Evolutionary conservation across 345 rosid species (phyloP).

Genomic region (Cardamine occulta): DNA sequence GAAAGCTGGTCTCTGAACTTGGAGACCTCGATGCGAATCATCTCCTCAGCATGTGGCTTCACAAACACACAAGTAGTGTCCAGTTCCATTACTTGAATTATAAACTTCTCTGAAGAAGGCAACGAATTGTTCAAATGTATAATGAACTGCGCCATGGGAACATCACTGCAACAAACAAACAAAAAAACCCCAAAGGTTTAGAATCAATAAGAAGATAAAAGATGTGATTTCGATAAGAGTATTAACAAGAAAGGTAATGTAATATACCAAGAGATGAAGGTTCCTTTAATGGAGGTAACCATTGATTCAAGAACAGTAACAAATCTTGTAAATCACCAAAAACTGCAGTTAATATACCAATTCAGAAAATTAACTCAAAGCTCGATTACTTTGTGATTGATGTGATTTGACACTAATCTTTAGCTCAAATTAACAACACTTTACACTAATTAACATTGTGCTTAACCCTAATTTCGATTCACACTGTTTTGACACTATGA

Average conservation of each 20-base stretch:
- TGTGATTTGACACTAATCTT: background rate
- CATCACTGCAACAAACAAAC: constrained; percentile 22
- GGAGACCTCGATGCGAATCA: constrained; percentile 8
- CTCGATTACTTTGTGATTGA: background rate
- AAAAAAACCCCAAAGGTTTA: background rate
- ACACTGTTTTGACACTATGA: background rate
- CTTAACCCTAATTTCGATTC: background rate
- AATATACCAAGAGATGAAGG: constrained; percentile 31
- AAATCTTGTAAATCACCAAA: constrained; percentile 9
- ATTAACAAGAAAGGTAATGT: constrained; percentile 12
- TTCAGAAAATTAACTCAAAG: background rate
- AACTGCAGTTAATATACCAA: constrained; percentile 8
- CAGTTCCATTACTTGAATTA: constrained; percentile 15
- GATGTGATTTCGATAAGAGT: background rate
- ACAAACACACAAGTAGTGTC: constrained; percentile 32
- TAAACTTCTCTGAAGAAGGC: constrained; percentile 19
- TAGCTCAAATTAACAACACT: background rate
- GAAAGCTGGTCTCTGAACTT: constrained; percentile 22
- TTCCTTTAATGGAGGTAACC: constrained; percentile 33
- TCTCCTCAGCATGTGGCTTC: constrained; percentile 17
- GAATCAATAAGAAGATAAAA: background rate
- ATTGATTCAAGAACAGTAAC: background rate
- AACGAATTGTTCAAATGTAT: constrained; percentile 18
- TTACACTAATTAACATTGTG: background rate
- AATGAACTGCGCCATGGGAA: constrained; percentile 28